Evolutionary conservation across 345 rosid genomes (phyloP).

Genomic region (Citrus reticulata): DNA sequence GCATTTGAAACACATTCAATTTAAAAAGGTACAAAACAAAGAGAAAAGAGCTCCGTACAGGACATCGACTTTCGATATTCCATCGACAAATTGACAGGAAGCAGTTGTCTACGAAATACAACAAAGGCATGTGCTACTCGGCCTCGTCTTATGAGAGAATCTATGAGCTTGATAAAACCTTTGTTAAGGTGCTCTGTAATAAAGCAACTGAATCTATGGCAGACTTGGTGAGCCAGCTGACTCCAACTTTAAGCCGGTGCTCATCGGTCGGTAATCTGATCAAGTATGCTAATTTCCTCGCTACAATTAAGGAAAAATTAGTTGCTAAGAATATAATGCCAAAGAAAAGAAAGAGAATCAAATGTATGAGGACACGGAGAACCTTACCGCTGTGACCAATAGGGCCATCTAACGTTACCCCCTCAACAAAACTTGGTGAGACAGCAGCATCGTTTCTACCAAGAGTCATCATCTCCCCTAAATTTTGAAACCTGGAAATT

Average conservation of each 20-base stretch:
- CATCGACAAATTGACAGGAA: background rate
- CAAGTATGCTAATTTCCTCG: conserved; percentile 82
- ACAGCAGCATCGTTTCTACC: conserved; percentile 86
- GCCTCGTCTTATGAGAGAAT: background rate
- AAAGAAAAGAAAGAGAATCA: background rate
- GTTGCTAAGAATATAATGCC: background rate
- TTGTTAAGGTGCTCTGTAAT: conserved; percentile 60
- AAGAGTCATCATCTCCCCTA: conserved; percentile 96
- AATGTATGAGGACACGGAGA: background rate
- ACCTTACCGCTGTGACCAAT: conserved; percentile 75
- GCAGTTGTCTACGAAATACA: background rate
- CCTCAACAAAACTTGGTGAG: conserved; percentile 85
- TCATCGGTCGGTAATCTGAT: conserved; percentile 86
- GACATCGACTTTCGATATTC: background rate
- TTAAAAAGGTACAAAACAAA: too few species aligned
- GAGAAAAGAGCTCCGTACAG: background rate
- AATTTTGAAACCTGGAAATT: conserved; percentile 69
- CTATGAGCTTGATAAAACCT: conserved; percentile 53
- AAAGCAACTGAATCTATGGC: conserved; percentile 74
- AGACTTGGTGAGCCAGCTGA: conserved; percentile 87
- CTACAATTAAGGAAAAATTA: conserved; percentile 35
- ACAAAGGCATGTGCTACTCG: background rate
- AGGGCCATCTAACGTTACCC: conserved; percentile 85
- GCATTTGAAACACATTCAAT: background rate
- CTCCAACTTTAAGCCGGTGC: conserved; percentile 83